These are phyloP conservation scores for Chrysoporthe deuterocubensis DNA, from an alignment of 2,329 filamentous ascomycete species.

Conservation along the genomic window DNA sequence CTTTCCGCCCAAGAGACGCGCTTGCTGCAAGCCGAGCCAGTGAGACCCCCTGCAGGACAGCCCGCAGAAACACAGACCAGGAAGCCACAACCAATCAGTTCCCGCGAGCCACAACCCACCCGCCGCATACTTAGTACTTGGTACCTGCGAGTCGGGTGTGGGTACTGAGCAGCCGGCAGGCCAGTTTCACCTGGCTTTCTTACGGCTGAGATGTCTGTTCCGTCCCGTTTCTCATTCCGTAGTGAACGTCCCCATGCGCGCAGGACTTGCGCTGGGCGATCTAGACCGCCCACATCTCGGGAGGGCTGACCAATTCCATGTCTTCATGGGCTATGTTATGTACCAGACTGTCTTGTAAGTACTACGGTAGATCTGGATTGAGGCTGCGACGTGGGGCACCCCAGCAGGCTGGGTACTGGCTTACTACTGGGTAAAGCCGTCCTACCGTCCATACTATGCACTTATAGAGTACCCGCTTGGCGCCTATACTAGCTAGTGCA, in stretches of 20 bases:
- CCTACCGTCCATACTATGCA: not conserved
- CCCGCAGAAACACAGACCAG: constrained; percentile 5
- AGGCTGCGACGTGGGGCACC: constrained; percentile 23
- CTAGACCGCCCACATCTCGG: not conserved
- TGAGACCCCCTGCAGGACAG: constrained; percentile 11
- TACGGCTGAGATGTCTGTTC: not conserved
- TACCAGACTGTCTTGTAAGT: not conserved
- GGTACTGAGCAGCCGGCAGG: not conserved
- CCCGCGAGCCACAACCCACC: constrained; percentile 10
- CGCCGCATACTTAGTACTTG: not conserved
- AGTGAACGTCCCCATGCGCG: too few species aligned
- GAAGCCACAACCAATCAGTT: constrained; percentile 24
- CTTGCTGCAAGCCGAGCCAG: constrained; percentile 18
- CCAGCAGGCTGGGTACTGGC: not conserved
- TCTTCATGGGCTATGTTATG: not conserved
- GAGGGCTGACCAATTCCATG: not conserved
- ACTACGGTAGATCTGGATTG: not conserved
- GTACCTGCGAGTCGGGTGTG: not conserved
- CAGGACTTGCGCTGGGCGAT: not conserved
- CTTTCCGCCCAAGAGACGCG: constrained; percentile 23
- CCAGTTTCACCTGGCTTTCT: not conserved
- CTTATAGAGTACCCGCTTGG: not conserved
- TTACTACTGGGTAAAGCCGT: too few species aligned
- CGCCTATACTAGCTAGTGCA: not conserved
- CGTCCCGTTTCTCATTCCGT: not conserved